Conservation (phyloP, 1,139 yeast genomes). For the Zygosaccharomyces sapae region DNA sequence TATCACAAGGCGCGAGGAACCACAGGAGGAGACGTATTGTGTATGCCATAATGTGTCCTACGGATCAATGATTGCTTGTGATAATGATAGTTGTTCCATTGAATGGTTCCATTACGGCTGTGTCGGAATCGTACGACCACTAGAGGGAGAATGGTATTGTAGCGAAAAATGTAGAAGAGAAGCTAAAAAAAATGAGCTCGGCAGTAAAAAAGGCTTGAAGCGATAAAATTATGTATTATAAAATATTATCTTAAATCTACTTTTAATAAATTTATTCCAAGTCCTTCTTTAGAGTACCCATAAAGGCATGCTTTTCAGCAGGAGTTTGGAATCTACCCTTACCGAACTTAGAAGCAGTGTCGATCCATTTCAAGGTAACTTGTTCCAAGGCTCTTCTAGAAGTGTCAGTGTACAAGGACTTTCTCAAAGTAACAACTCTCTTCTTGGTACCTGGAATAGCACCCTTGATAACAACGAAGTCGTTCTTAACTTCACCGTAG, state of each 20-base stretch:
- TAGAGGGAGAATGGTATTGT: constrained; percentile 85
- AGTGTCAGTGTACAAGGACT: constrained; percentile 96
- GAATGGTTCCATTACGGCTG: constrained; percentile 85
- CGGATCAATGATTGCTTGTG: constrained; percentile 93
- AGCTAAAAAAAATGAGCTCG: constrained; percentile 4
- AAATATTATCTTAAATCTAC: constrained; percentile 6
- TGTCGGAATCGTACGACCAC: constrained; percentile 78
- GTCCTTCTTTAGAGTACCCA: constrained; percentile 99
- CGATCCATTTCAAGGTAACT: constrained; percentile 98
- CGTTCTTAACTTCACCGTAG: constrained; percentile 98
- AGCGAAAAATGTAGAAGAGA: constrained; percentile 47
- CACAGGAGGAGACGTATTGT: constrained; percentile 50
- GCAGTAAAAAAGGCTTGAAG: constrained; percentile 9
- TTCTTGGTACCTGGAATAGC: constrained; percentile 99
- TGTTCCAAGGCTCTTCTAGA: constrained; percentile 96
- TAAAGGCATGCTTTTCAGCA: constrained; percentile 99
- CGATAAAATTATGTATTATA: not conserved
- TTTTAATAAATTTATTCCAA: constrained; percentile 35
- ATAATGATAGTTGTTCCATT: constrained; percentile 69
- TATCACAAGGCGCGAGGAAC: constrained; percentile 5
- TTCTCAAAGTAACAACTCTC: constrained; percentile 99
- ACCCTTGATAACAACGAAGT: constrained; percentile 96
- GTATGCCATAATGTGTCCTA: constrained; percentile 80
- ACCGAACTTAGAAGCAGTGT: constrained; percentile 99
- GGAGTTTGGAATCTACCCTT: constrained; percentile 99